Percentiles rank a stretch among this genome's conserved stretches.
These are phyloP conservation scores for Rhizopus stolonifer DNA, from an alignment of 371 early-diverging fungal genomes.

Conservation along the genomic window DNA sequence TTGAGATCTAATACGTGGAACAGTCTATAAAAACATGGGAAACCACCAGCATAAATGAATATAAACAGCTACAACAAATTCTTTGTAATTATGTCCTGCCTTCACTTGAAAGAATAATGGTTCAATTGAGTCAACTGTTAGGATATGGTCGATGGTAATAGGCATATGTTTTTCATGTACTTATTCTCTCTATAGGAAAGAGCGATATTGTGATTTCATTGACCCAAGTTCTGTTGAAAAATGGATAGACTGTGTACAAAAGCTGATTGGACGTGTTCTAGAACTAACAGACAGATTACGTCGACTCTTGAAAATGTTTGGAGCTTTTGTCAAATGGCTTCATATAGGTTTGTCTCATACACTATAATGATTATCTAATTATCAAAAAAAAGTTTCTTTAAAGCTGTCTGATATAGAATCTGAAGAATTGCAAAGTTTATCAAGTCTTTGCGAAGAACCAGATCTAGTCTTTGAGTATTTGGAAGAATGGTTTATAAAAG, in stretches of 20 bases:
- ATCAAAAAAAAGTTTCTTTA: slow-evolving; percentile 8
- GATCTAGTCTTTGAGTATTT: slow-evolving; percentile 20
- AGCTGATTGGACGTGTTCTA: slow-evolving; percentile 3
- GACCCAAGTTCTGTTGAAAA: slow-evolving; percentile 6
- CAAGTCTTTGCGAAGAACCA: slow-evolving; percentile 21
- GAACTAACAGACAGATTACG: slow-evolving; percentile 4
- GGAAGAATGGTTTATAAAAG: slow-evolving; percentile 15
- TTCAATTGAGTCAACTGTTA: slow-evolving; percentile 14
- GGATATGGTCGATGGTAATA: slow-evolving; percentile 26
- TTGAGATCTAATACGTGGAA: background rate
- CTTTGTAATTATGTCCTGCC: slow-evolving; percentile 19
- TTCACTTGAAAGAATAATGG: slow-evolving; percentile 17
- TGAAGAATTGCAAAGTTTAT: slow-evolving; percentile 5
- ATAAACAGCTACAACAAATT: slow-evolving; percentile 6
- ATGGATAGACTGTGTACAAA: slow-evolving; percentile 3
- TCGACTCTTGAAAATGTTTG: slow-evolving; percentile 5
- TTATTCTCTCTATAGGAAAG: slow-evolving; percentile 9
- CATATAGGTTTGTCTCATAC: no score
- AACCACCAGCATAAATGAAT: slow-evolving; percentile 4
- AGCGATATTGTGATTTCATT: slow-evolving; percentile 20
- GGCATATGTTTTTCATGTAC: no score
- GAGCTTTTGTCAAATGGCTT: slow-evolving; percentile 25
- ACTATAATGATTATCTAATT: background rate
- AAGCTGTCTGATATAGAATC: slow-evolving; percentile 10
- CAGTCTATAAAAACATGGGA: slow-evolving; percentile 25